Evolutionary conservation across 108 stramenopile genomes (phyloP), one percentile per base, ranked within the genome.

Genomic region (Schizochytrium sp.): DNA sequence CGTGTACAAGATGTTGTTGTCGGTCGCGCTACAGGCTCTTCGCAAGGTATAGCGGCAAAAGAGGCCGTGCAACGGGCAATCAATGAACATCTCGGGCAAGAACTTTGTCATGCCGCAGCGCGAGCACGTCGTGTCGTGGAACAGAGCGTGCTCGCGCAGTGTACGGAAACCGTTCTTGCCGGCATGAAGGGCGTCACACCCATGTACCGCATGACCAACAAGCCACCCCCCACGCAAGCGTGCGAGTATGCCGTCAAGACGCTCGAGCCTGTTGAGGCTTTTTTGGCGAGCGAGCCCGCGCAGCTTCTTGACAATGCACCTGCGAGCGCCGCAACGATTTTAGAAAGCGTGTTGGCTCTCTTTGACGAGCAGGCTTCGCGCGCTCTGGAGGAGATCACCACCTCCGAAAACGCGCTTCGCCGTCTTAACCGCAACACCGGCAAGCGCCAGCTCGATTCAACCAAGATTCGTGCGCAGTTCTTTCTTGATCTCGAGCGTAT

Each of bases 151-250:
- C 45, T 53, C 12, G 18, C 45, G 51, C 23, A 47, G 76, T 83
- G 76, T 45, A 53, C 45, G 12, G 76, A 53, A 23, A 83, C 51
- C 28, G 45, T 83, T 12, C 28, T 53, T 12, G 51, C 45, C 76
- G 76, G 76, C 12, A 47, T 83, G 48, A 83, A 83, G 51, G 23
- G 48, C 45, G 51, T 83, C 51, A 47, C 76, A 18, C 76, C 76
- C n/a, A 83, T 83, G 76, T 83, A 83, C 76, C 76, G 76, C 51
- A 83, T 83, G 76, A 83, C 76, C 45, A 83, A 83, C n/a, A 47
- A 53, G 25, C 76, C 76, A 34, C 48, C 76, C 18, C 76, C 76
- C n/a, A 21, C 76, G n/a, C 48, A 83, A 12, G 19, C 76, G 10
- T 83, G 48, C 51, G 45, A 47, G 51, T 83, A 53, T 4, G 45